Base-by-base conservation (phyloP, 2,329 filamentous ascomycete species). In the Waltergamsia citrina region DNA sequence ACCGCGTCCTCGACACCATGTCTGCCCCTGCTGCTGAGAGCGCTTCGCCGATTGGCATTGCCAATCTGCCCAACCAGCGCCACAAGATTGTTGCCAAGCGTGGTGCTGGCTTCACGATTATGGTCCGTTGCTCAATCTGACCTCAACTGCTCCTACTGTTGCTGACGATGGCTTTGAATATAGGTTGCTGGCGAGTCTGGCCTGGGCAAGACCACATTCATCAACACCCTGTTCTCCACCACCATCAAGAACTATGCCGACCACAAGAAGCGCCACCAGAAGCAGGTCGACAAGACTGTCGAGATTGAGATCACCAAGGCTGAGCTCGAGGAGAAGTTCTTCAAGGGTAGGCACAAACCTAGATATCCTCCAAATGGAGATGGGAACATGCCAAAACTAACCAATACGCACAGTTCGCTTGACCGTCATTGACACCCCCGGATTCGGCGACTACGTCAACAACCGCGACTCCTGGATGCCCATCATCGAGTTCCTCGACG, bases 181-280 rank as follows among this genome's bases (percentile, higher is more conserved):
- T 53, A 94, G 87, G 87, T 96, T 66, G 92, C 92, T 69, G 90
- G 90, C 69, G 90, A 98, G 71, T 96, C 92, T 48, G 90, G 90
- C 57, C 70, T 96, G 50, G 92, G 92, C 71, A 98, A 98, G 78
- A 98, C 93, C 18, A 98, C 92, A 53, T 98, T 98, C 69, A 96
- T 98, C 79, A 98, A 98, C 80, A 98, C 92, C 40, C 81, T 98
- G 41, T 98, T 98, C 76, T 98, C 92, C 43, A 98, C 93, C 47
- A 98, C 92, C 52, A 98, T 98, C 78, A 98, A 98, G 77, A 98
- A 96, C 77, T 98, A 98, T 64, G 92, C 92, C 75, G 92, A 98
- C 66, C 90, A 98, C 78, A 94, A 94, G 76, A 85, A 87, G 65
- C 85, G 92, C 57, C 92, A 98, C 66, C 85, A 92, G 68, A 98